Base-by-base conservation (phyloP, 306 rosid genomes). In the Quercus engelmannii region DNA sequence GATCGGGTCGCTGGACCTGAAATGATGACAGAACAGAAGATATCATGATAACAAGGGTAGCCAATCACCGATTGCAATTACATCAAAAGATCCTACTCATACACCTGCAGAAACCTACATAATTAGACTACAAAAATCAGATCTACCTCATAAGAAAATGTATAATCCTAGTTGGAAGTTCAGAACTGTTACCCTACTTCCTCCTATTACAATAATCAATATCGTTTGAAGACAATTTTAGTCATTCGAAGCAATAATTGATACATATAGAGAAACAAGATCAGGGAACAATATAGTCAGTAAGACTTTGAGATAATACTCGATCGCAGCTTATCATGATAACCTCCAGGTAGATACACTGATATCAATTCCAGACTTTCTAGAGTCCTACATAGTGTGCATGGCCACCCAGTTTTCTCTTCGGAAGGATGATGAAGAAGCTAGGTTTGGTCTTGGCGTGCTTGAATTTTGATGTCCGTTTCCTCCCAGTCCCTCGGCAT, bases 321-420 rank as follows among this genome's bases (percentile, higher is more conserved):
- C 0, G 11, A 23, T 56, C 1, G 51, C 72, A 6, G 31, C 72
- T 21, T 18, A 61, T 33, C 25, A 1, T 4, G 79, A 83, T 83
- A 87, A 74, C 81, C 82, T 78, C 90, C 93, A 4, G 93, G 95
- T 76, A 92, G 95, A 90, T 83, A 92, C 88, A 84, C 89, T 92
- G 79, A 92, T 91, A 78, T 91, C 96, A 14, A 94, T 91, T 4
- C 90, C 86, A 0, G 91, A 65, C 74, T 85, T 91, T 83, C 97
- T 89, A 4, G 89, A 75, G 68, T 91, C 97, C 12, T 86, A 86
- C 84, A 89, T 62, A 33, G 38, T 41, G 69, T 89, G 94, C 90
- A 92, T 88, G 75, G 88, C 81, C 5, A 87, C 91, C 95, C 93
- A 92, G 81, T 84, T 91, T 23, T 92, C 97, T 82, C 97, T 88